phyloP scores from a whole-genome alignment of 2,329 filamentous ascomycete genomes.

The Stemphylium beticola region DNA sequence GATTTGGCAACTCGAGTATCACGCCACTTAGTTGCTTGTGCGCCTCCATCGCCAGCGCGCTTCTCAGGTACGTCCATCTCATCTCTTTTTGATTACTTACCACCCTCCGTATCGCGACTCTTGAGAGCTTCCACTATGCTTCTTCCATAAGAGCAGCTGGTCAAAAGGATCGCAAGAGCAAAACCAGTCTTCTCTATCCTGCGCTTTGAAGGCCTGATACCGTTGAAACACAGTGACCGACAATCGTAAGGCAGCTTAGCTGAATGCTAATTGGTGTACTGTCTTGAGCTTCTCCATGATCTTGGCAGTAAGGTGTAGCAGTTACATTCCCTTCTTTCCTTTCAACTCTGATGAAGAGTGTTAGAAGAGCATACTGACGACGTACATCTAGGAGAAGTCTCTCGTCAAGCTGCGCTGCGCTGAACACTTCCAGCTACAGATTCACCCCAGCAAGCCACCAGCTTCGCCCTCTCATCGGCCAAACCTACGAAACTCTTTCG shows the following conservation, averaged over 20 bases:
- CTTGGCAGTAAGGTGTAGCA: not conserved
- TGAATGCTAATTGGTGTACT: not conserved
- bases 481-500: too few relatives aligned
- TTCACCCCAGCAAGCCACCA: not conserved
- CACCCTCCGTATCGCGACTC: not conserved
- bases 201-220: not conserved
- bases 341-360: not conserved
- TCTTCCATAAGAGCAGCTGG: not conserved
- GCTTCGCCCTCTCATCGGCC: too few relatives aligned
- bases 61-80: not conserved
- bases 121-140: not conserved
- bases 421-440: not conserved
- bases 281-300: not conserved
- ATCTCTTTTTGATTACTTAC: too few relatives aligned
- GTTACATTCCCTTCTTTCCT: not conserved
- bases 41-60: not conserved
- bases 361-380: not conserved
- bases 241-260: not conserved
- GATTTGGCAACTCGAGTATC: too few relatives aligned
- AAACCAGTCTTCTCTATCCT: conserved; percentile 1
- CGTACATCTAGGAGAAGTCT: not conserved
- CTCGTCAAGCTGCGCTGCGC: not conserved
- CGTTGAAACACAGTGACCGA: not conserved
- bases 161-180: not conserved
- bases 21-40: too few relatives aligned